A percentile compares a stretch with the other conserved stretches of the same genome.
Evolutionary conservation across 169 alveolate genomes (phyloP).

Genomic region (Amoebophrya sp.): DNA sequence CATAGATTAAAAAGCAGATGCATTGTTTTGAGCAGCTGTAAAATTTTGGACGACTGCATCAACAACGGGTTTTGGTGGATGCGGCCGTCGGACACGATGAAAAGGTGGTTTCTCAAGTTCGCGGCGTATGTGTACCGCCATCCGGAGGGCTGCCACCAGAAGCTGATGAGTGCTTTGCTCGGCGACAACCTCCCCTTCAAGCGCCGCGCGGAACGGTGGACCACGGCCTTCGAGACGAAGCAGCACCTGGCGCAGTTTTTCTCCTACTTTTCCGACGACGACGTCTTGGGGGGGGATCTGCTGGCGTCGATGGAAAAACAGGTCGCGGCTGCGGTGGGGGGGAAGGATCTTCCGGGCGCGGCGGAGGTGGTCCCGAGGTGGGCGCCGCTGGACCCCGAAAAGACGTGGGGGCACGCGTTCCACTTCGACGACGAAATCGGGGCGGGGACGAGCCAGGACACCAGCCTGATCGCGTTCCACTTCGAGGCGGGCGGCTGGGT

Average conservation of each 20-base stretch:
- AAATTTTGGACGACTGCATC: background rate
- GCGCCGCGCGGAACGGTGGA: background rate
- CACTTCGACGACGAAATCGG: background rate
- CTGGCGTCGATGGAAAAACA: background rate
- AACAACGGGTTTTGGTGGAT: background rate
- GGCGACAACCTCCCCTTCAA: background rate
- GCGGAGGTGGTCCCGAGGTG: background rate
- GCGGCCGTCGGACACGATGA: background rate
- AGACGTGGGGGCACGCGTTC: background rate
- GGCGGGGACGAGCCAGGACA: background rate
- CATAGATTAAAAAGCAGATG: too few relatives aligned
- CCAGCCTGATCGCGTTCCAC: background rate
- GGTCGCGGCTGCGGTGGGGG: background rate
- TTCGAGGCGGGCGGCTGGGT: background rate
- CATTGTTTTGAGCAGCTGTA: too few relatives aligned
- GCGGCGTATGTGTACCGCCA: background rate
- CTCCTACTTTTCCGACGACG: background rate
- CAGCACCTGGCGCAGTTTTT: background rate
- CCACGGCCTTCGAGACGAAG: background rate
- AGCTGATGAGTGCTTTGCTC: background rate
- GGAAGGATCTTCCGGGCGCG: background rate
- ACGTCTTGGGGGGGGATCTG: background rate
- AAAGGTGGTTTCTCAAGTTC: background rate
- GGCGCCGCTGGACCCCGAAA: background rate
- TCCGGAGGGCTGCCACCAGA: background rate